Evolutionary conservation across 176 grass and related monocot genomes (phyloP).

Genomic region (Musa beccarii): DNA sequence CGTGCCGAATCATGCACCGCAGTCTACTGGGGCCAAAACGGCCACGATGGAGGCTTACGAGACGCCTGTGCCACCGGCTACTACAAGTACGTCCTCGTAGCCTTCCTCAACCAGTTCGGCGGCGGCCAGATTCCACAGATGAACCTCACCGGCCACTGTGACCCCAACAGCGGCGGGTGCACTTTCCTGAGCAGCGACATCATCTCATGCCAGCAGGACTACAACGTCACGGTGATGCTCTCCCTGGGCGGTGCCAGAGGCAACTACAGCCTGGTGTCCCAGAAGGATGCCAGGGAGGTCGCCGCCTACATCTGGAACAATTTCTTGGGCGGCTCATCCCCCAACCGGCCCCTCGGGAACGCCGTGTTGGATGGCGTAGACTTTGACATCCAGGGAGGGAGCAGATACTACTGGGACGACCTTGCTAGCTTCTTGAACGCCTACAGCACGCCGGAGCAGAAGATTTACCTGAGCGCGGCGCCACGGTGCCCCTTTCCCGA

Average conservation of each 20-base stretch:
- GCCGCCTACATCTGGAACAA: conserved; percentile 54
- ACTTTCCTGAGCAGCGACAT: conserved; percentile 43
- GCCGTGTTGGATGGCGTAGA: conserved; percentile 55
- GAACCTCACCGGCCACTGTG: conserved; percentile 64
- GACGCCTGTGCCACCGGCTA: conserved; percentile 41
- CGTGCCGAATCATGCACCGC: conserved; percentile 35
- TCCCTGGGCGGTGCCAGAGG: conserved; percentile 53
- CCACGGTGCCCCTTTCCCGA: conserved; percentile 52
- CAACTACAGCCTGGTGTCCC: conserved; percentile 36
- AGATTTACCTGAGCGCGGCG: conserved; percentile 42
- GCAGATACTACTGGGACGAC: conserved; percentile 33
- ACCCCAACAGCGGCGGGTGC: conserved; percentile 41
- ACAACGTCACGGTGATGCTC: conserved; percentile 55
- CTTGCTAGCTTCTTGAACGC: conserved; percentile 34
- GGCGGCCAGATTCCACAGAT: conserved; percentile 33
- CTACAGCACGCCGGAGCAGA: conserved; percentile 20
- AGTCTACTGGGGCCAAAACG: conserved; percentile 65
- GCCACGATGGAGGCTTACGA: conserved; percentile 45
- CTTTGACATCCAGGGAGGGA: conserved; percentile 58
- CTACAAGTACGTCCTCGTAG: conserved; percentile 29
- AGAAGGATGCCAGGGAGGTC: conserved; percentile 28
- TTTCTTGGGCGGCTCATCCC: conserved; percentile 29
- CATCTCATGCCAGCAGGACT: conserved; percentile 38
- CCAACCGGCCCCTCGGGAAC: conserved; percentile 34
- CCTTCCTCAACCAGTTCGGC: conserved; percentile 60